Evolutionary conservation across 805 yeast species (phyloP).

Genomic region (Yamadazyma paraphyllophila): DNA sequence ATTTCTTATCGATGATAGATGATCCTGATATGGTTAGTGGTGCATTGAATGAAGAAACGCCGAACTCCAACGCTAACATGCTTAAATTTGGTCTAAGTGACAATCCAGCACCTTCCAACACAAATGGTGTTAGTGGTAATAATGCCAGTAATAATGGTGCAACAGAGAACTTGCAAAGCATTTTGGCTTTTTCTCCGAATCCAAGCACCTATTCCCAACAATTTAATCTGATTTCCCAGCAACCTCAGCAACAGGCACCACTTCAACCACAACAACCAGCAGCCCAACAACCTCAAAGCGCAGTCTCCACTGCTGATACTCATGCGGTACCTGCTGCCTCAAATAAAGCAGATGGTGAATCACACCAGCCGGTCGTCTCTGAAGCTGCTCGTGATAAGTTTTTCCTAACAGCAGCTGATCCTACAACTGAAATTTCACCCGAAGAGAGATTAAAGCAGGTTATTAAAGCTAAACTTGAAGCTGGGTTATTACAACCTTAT

Average conservation of each 20-base stretch:
- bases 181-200: slow-evolving; percentile 31
- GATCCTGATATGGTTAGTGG: slow-evolving; percentile 69
- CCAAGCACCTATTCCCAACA: slow-evolving; percentile 3
- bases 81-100: slow-evolving; percentile 21
- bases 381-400: slow-evolving; percentile 90
- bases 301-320: too few relatives aligned
- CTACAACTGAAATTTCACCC: slow-evolving; percentile 89
- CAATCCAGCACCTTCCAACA: slow-evolving; percentile 1
- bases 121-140: slow-evolving; percentile 11
- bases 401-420: slow-evolving; percentile 95
- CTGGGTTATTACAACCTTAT: slow-evolving; percentile 88
- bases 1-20: slow-evolving; percentile 85
- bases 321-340: too few relatives aligned
- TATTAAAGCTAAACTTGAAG: slow-evolving; percentile 89
- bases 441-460: slow-evolving; percentile 92
- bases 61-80: slow-evolving; percentile 17
- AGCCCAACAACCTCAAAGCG: neutral
- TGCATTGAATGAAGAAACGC: slow-evolving; percentile 29
- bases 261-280: slow-evolving; percentile 7
- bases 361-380: slow-evolving; percentile 45
- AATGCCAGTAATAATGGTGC: neutral
- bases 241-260: slow-evolving; percentile 9
- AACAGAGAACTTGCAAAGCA: slow-evolving; percentile 14
- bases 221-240: slow-evolving; percentile 13
- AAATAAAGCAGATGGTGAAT: slow-evolving; percentile 1